Evolutionary conservation across 2,329 filamentous ascomycete genomes (phyloP), one percentile per base, ranked within the genome.

Genomic region (Aciculosporium take): DNA sequence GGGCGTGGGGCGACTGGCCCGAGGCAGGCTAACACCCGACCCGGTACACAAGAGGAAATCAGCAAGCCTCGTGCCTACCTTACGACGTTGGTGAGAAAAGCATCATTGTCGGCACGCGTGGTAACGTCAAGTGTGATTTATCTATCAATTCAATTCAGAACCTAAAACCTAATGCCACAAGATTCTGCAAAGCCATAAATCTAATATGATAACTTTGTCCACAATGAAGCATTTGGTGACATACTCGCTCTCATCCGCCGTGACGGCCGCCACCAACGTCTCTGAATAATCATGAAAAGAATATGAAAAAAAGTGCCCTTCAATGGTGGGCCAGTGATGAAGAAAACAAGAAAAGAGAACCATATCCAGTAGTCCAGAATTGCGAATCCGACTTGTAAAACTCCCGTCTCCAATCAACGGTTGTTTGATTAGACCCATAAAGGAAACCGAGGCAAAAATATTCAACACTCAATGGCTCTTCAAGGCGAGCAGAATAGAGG

Each of bases 121-220:
- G n/a, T n/a, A n/a, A n/a, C n/a, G n/a, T n/a, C n/a, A n/a, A n/a
- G n/a, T n/a, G n/a, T n/a, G n/a, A n/a, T n/a, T n/a, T n/a, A n/a
- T n/a, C n/a, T n/a, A n/a, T n/a, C n/a, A n/a, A n/a, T n/a, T n/a
- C n/a, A n/a, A n/a, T n/a, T n/a, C n/a, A n/a, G 8, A 12, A 10
- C 13, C 23, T 9, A 31, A 35, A 35, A 31, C 20, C 35, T 35
- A 35, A 39, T 44, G 39, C 34, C 18, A 38, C 35, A 44, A 37
- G 37, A 44, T 40, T 37, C n/a, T 41, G 35, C 35, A 31, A 27
- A 30, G 29, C 31, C 34, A 41, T 44, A 44, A 38, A 41, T 44
- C 35, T 41, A 35, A 35, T 23, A 37, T 39, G 18, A 38, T 44
- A 27, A 31, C 25, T 25, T 41, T 30, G 5, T 44, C 39, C 29